Conservation (phyloP, 1,284 basidiomycete species). For the Trametes polyzona region DNA sequence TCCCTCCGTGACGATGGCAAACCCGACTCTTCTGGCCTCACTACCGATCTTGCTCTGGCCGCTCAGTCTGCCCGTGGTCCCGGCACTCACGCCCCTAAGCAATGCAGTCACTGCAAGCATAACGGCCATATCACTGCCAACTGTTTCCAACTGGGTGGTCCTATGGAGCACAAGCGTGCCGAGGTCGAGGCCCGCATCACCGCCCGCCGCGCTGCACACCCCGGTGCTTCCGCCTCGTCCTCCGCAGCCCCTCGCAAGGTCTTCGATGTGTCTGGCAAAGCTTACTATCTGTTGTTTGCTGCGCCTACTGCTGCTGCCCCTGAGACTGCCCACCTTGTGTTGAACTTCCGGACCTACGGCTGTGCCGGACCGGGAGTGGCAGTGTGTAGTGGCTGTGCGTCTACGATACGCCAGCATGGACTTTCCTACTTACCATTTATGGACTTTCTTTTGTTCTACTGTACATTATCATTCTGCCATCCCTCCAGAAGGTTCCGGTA, state of each 20-base stretch:
- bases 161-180: conserved; percentile 1
- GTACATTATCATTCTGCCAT: no score
- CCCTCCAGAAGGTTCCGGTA: no score
- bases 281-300: conserved; percentile 1
- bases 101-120: conserved; percentile 13
- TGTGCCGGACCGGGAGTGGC: no score
- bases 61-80: background rate
- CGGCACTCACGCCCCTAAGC: background rate
- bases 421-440: no score
- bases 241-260: background rate
- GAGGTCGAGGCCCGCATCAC: background rate
- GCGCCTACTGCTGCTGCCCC: background rate
- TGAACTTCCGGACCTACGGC: no score
- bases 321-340: background rate
- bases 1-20: background rate
- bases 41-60: background rate
- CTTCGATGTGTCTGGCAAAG: background rate
- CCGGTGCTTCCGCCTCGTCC: background rate
- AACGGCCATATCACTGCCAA: background rate
- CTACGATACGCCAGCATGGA: no score
- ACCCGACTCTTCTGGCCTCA: background rate
- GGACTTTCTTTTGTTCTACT: no score
- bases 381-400: no score
- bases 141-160: conserved; percentile 8
- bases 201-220: background rate